A percentile compares a stretch with the other conserved stretches of the same genome.
Evolutionary conservation across 495 filamentous ascomycete genomes (phyloP).

Genomic region (Cairneyella variabilis): DNA sequence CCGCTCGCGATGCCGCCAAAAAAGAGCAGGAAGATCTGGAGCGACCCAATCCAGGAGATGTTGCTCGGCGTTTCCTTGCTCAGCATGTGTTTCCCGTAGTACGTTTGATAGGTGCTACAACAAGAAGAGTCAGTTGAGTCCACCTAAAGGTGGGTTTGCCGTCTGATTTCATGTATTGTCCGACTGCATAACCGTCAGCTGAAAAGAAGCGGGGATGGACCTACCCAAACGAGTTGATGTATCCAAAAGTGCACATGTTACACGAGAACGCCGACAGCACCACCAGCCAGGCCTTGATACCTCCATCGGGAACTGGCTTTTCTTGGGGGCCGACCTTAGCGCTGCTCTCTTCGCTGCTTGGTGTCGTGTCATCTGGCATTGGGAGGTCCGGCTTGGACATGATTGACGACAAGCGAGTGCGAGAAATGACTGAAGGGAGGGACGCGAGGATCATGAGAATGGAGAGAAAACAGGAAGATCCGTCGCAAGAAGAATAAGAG

Average conservation of each 20-base stretch:
- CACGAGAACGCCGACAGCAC: slow-evolving; percentile 47
- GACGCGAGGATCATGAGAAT: background rate
- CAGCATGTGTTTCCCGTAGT: background rate
- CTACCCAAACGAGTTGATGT: slow-evolving; percentile 45
- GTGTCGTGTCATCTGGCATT: background rate
- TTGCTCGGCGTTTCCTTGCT: slow-evolving; percentile 44
- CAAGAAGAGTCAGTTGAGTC: background rate
- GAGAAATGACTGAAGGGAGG: background rate
- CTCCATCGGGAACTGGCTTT: slow-evolving; percentile 44
- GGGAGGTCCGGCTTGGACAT: background rate
- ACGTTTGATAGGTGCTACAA: slow-evolving; percentile 1
- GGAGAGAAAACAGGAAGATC: background rate
- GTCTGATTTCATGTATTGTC: too few species aligned
- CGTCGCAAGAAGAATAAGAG: background rate
- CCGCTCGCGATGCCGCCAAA: slow-evolving; percentile 67
- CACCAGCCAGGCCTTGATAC: slow-evolving; percentile 52
- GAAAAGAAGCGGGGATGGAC: background rate
- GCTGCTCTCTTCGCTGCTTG: background rate
- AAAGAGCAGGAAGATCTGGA: slow-evolving; percentile 70
- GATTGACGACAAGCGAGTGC: background rate
- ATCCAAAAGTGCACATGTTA: slow-evolving; percentile 60
- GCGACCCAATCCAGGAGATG: slow-evolving; percentile 71
- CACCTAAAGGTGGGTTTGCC: background rate
- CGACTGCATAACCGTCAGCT: too few species aligned
- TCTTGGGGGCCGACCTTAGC: background rate